A percentile compares a stretch with the other conserved stretches of the same genome.
These are phyloP conservation scores for Lophiostoma macrostomum DNA, from an alignment of 495 filamentous ascomycete genomes.

Conservation along the genomic window DNA sequence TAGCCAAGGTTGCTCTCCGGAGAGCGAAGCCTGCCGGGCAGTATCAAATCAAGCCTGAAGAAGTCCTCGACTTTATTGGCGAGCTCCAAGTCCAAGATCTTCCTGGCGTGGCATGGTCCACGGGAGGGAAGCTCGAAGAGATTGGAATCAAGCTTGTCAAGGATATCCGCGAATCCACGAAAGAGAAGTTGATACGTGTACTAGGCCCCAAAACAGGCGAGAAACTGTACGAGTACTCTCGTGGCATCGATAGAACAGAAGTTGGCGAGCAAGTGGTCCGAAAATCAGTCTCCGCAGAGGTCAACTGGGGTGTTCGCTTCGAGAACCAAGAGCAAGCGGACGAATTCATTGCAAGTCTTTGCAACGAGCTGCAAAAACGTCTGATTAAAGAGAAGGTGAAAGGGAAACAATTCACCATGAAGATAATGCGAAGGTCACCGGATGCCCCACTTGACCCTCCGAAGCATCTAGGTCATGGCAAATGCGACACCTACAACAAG, in stretches of 20 bases:
- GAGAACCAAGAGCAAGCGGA: conserved; percentile 85
- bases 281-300: conserved; percentile 92
- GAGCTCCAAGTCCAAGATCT: conserved; percentile 72
- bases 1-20: conserved; percentile 84
- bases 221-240: conserved; percentile 85
- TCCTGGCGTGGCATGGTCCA: conserved; percentile 84
- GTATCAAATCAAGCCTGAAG: conserved; percentile 77
- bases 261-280: conserved; percentile 77
- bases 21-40: conserved; percentile 96
- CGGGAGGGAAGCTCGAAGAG: conserved; percentile 79
- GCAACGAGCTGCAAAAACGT: conserved; percentile 74
- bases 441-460: conserved; percentile 90
- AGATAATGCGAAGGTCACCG: conserved; percentile 80
- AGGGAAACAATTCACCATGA: conserved; percentile 83
- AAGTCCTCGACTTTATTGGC: conserved; percentile 71
- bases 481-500: conserved; percentile 90
- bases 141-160: conserved; percentile 78
- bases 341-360: conserved; percentile 78
- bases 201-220: conserved; percentile 91
- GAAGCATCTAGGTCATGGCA: conserved; percentile 92
- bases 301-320: conserved; percentile 98
- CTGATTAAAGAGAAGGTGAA: conserved; percentile 79
- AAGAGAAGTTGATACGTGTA: conserved; percentile 65
- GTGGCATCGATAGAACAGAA: conserved; percentile 81
- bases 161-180: conserved; percentile 71